Conservation (phyloP, 1,139 yeast species). For the Scheffersomyces cryptocercus region DNA sequence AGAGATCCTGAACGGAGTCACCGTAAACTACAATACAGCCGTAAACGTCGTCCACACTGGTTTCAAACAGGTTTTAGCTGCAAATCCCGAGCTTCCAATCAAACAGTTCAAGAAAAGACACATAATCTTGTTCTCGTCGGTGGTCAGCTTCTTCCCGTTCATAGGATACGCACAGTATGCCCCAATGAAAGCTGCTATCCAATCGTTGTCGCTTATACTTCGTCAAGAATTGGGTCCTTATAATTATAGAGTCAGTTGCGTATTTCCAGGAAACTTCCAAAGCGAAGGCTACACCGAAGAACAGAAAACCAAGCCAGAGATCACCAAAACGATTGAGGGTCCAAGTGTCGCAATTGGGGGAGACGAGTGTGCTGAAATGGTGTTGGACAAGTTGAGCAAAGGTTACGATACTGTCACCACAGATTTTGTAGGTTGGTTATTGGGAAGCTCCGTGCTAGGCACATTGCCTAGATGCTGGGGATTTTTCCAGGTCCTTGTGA, state of each 20-base stretch:
- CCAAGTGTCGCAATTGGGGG: constrained; percentile 71
- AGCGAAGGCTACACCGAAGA: constrained; percentile 88
- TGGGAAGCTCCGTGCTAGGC: constrained; percentile 71
- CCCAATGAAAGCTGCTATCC: constrained; percentile 82
- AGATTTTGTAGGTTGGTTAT: constrained; percentile 82
- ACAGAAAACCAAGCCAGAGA: constrained; percentile 80
- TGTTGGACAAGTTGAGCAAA: constrained; percentile 54
- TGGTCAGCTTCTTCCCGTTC: constrained; percentile 80
- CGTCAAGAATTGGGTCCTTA: constrained; percentile 80
- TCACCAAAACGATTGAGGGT: constrained; percentile 84
- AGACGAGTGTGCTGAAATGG: constrained; percentile 62
- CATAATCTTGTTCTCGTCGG: constrained; percentile 76
- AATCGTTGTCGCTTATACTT: constrained; percentile 70
- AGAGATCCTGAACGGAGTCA: constrained; percentile 63
- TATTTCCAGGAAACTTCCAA: constrained; percentile 86
- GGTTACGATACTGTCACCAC: constrained; percentile 82
- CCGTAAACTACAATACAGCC: constrained; percentile 73
- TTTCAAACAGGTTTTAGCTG: constrained; percentile 36
- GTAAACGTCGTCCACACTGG: constrained; percentile 68
- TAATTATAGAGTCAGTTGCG: constrained; percentile 59
- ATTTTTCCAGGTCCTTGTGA: constrained; percentile 49
- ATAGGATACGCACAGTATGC: constrained; percentile 92
- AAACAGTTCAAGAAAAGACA: constrained; percentile 45
- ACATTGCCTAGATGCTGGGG: constrained; percentile 65
- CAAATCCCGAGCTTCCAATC: constrained; percentile 4